These are phyloP conservation scores for Helianthus tuberosus DNA, from an alignment of 129 eudicot species.

Conservation along the genomic window DNA sequence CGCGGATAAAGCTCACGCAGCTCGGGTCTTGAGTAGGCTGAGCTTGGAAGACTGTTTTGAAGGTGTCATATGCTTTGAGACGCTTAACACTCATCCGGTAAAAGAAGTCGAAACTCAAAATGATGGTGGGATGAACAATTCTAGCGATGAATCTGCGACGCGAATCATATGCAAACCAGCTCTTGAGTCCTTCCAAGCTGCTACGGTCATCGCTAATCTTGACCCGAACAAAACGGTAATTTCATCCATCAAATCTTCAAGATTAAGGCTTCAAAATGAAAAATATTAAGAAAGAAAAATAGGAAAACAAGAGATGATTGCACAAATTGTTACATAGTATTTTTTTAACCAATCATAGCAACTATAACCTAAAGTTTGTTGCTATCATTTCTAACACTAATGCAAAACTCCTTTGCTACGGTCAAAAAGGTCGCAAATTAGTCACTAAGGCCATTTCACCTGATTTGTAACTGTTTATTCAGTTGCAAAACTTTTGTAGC, in stretches of 20 bases:
- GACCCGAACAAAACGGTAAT: slow-evolving; percentile 78
- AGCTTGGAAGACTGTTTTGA: slow-evolving; percentile 91
- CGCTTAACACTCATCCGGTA: slow-evolving; percentile 53
- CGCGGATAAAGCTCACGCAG: slow-evolving; percentile 70
- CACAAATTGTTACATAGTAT: not conserved
- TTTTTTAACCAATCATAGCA: not conserved
- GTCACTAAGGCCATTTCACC: not conserved
- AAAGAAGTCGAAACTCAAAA: slow-evolving; percentile 3
- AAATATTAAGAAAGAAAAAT: not conserved
- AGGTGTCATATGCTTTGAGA: slow-evolving; percentile 89
- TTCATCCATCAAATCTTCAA: not conserved
- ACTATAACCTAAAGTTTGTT: not conserved
- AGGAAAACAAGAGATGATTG: not conserved
- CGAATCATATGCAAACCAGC: slow-evolving; percentile 84
- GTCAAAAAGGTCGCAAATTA: not conserved
- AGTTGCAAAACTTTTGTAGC: not conserved
- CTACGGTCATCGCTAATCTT: slow-evolving; percentile 62
- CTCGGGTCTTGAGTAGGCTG: slow-evolving; percentile 58
- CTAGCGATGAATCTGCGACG: slow-evolving; percentile 11
- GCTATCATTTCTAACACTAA: not conserved
- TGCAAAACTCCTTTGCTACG: not conserved
- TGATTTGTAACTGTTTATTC: not conserved
- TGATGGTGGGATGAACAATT: not conserved
- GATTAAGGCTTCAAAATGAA: not conserved
- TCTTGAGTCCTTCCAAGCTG: slow-evolving; percentile 75